Evolutionary conservation across 371 early-diverging fungal genomes (phyloP), one percentile per base, ranked within the genome.

Genomic region (Rhizopus microsporus): DNA sequence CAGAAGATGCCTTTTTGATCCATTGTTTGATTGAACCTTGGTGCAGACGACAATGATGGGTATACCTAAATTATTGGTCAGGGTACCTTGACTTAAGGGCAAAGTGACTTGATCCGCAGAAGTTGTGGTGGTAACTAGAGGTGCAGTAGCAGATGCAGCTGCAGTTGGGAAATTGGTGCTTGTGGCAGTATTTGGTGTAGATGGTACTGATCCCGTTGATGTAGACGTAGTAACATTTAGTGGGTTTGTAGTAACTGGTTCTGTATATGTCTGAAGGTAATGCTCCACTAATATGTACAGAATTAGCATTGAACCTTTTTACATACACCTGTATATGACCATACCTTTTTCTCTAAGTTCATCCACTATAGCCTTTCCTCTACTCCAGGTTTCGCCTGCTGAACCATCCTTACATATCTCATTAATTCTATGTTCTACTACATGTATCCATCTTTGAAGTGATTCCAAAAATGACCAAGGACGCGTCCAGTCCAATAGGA

Each of bases 401-500:
- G 63, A 58, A 1, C 87, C 87, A 56, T 88, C 86, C 43, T 74
- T 81, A 47, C 80, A 72, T 42, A 91, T 81, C 38, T 76, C 73
- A 34, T 88, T 67, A 17, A 89, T 77, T 1, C 83, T 78, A n/a
- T 68, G 67, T 54, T 88, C 81, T 39, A 97, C 74, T 17, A 94
- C 83, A 45, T 78, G 64, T 46, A 92, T 72, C 95, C 95, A 95
- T 52, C 88, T 77, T 59, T 91, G 84, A 56, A 95, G 75, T 30
- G 87, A 79, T 55, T 89, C 87, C 64, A 95, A 65, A 69, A 95
- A 96, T 39, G 71, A 75, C 94, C 95, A 95, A 15, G 97, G 97
- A 69, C 82, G 81, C 35, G 88, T 81, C 97, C 97, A 97, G 70
- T 96, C 96, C 52, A 97, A 73, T 39, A 88, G 88, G 44, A 97